Evolutionary conservation across 2,329 filamentous ascomycete genomes (phyloP), one percentile per base, ranked within the genome.

Genomic region (Trichoderma harzianum): DNA sequence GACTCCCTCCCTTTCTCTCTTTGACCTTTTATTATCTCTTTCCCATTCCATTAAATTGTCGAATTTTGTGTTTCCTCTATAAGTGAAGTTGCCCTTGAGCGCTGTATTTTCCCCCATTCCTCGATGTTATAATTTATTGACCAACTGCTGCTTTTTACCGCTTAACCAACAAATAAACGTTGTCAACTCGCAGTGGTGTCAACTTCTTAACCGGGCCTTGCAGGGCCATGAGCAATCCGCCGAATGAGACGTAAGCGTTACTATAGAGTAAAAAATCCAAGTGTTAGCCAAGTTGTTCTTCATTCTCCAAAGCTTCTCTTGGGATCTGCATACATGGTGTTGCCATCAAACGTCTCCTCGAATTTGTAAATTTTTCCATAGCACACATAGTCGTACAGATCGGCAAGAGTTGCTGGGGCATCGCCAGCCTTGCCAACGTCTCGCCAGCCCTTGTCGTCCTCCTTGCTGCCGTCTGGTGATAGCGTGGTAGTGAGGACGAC

Each of bases 121-220:
- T 39, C 57, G 14, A 12, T 7, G 32, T 51, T 14, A 8, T 47
- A n/a, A 39, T 36, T 36, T n/a, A 14, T 62, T 24, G n/a, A 36
- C n/a, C 26, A 57, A 28, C 30, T 32, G 12, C 51, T 43, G 53
- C 64, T 43, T 36, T 63, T 58, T 72, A 72, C 57, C 63, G 97
- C 90, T 98, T 99, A 77, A 97, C 86, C 73, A 98, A 87, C 73
- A 99, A 88, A 81, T 99, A 99, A 74, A 97, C 90, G 79, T 97
- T 92, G 81, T 99, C 96, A 78, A 98, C 95, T 77, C 94, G 90
- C 79, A 99, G 84, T 32, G 94, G 92, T 39, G 93, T 97, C 74
- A 99, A 89, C 86, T 97, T 98, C 87, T 96, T 97, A 82, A 97
- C 96, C 3, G 96, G 96, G 7, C 97, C 96, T 78, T 97, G 93